Base-by-base conservation (phyloP, 2,329 filamentous ascomycete species). In the Exophiala mesophila region DNA sequence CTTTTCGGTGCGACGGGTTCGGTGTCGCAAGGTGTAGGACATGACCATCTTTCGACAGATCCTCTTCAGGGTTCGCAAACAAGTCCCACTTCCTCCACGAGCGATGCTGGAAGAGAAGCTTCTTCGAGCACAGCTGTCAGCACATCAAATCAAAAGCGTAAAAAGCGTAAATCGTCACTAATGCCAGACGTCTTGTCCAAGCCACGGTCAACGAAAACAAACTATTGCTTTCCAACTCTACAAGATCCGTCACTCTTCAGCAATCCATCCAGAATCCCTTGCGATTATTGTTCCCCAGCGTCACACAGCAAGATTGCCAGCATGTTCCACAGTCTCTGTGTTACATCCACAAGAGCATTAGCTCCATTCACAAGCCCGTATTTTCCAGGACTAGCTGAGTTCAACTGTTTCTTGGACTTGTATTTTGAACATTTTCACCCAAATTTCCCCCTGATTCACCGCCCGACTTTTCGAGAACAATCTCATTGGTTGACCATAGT, bases 401-500 rank as follows among this genome's bases (percentile, higher is more conserved):
- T 66, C 38, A 60, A 55, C 16, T 41, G 38, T 15, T 66, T 63
- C 30, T 47, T 69, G 32, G 32, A 44, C n/a, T 54, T 57, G 16
- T 70, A 64, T 49, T 62, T 66, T 17, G 55, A 60, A 28, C 58
- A 60, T 31, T 69, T 68, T 21, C 63, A 68, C 30, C 50, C 59
- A 2, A 59, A 62, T 35, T 64, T 68, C 36, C 67, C 67, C 5
- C 60, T 69, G 19, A 46, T 68, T 23, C 67, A 69, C 47, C 48
- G 53, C 31, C 45, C 62, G 29, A 63, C 62, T 4, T 65, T 69
- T 41, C 50, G 65, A 36, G 48, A 57, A 3, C 62, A 63, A 35
- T 59, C 55, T 20, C 61, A 69, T 43, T 70, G 66, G 66, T 51
- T 69, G 9, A 49, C 68, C 31, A 55, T 58, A 3, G 49, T 70